phyloP scores from a whole-genome alignment of 2,329 filamentous ascomycete genomes.

The Chrysoporthe austroafricana region DNA sequence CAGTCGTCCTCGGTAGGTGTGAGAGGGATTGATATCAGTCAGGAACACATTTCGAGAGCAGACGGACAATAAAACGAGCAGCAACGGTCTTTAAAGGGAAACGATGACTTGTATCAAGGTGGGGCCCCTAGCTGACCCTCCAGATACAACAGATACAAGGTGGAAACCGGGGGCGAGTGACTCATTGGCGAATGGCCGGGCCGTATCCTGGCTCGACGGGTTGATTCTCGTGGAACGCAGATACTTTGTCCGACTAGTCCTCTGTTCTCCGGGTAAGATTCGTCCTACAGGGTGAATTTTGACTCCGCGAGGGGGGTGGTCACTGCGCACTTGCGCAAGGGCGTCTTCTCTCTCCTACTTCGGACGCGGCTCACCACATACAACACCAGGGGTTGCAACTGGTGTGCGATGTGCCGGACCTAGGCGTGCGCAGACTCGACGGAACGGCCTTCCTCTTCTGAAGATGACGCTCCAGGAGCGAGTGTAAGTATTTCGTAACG shows the following conservation, averaged over 20 bases:
- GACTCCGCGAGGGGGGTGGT: background rate
- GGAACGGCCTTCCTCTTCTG: background rate
- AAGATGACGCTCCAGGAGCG: background rate
- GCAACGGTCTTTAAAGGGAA: conserved; percentile 12
- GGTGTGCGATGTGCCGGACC: background rate
- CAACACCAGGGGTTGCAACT: background rate
- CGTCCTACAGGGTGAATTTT: background rate
- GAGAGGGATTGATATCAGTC: background rate
- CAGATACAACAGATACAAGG: background rate
- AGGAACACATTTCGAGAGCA: background rate
- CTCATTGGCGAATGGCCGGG: conserved; percentile 32
- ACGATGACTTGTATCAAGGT: background rate
- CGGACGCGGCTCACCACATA: conserved; percentile 1
- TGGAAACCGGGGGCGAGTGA: conserved; percentile 28
- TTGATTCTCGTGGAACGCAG: conserved; percentile 13
- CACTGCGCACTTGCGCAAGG: conserved; percentile 13
- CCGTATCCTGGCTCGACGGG: conserved; percentile 9
- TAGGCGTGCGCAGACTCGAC: background rate
- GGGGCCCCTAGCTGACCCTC: background rate
- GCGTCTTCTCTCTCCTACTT: conserved; percentile 8
- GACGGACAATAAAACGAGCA: background rate
- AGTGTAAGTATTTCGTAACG: background rate
- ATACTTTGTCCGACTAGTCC: background rate
- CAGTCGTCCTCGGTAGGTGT: background rate
- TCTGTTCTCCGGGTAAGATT: too few species aligned